A percentile compares a stretch with the other conserved stretches of the same genome.
These are phyloP conservation scores for Neltuma alba DNA, from an alignment of 306 rosid genomes.

Conservation along the genomic window DNA sequence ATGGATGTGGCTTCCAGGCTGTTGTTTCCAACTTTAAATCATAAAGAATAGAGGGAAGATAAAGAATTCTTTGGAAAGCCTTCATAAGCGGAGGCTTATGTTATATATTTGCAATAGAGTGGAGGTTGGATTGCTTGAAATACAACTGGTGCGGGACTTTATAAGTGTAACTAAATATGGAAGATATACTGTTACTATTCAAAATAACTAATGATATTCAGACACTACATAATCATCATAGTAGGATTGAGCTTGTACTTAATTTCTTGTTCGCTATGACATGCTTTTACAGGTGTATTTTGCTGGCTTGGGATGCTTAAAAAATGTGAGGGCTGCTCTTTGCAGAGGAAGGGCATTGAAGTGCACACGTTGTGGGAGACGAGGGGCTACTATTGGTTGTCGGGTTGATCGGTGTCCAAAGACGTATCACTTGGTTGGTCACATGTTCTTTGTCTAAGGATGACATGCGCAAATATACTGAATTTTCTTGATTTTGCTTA, in stretches of 20 bases:
- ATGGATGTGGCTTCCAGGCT: background rate
- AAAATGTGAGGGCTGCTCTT: conserved; percentile 95
- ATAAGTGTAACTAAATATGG: background rate
- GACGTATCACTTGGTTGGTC: conserved; percentile 96
- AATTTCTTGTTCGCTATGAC: background rate
- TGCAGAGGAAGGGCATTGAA: conserved; percentile 94
- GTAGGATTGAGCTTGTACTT: background rate
- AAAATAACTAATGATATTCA: background rate
- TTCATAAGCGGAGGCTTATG: background rate
- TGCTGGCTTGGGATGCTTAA: conserved; percentile 97
- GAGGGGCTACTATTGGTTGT: conserved; percentile 97
- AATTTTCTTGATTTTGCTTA: conserved; percentile 23
- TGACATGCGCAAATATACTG: conserved; percentile 8
- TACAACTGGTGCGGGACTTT: background rate
- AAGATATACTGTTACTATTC: background rate
- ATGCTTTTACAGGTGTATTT: conserved; percentile 85
- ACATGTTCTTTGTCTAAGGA: conserved; percentile 27
- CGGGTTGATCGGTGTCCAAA: conserved; percentile 98
- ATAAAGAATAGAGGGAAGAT: background rate
- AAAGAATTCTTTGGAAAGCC: background rate
- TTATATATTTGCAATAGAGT: background rate
- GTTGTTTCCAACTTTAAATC: background rate
- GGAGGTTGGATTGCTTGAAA: background rate
- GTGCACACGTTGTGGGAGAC: conserved; percentile 95
- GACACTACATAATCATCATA: background rate